A percentile compares a stretch with the other conserved stretches of the same genome.
Evolutionary conservation across 2,329 filamentous ascomycete genomes (phyloP).

Genomic region (Xylaria sp.): DNA sequence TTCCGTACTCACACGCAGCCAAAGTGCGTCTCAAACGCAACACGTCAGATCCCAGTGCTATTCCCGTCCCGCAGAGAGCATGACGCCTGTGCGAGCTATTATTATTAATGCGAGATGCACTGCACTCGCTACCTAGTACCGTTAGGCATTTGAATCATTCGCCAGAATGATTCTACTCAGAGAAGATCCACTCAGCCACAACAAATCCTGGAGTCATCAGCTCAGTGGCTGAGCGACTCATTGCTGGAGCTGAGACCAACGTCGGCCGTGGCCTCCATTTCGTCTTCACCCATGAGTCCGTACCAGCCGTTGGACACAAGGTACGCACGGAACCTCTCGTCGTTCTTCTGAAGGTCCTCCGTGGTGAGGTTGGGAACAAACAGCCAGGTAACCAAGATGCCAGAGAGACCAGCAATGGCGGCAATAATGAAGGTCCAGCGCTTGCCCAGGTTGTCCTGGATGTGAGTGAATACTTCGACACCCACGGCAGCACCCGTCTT

Average conservation of each 20-base stretch:
- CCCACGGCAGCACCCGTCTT: constrained; percentile 11
- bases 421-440: constrained; percentile 14
- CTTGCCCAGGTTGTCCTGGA: constrained; percentile 13
- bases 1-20: too few relatives aligned
- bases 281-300: constrained; percentile 9
- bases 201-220: not conserved
- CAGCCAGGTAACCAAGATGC: constrained; percentile 12
- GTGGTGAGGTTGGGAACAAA: constrained; percentile 10
- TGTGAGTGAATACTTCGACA: constrained; percentile 11
- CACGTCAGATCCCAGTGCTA: too few relatives aligned
- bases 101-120: too few relatives aligned
- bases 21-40: too few relatives aligned
- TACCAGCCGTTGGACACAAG: constrained; percentile 13
- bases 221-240: not conserved
- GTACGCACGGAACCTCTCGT: constrained; percentile 12
- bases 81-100: too few relatives aligned
- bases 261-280: constrained; percentile 3
- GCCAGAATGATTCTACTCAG: too few relatives aligned
- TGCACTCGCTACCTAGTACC: too few relatives aligned
- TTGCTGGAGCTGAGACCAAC: not conserved
- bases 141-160: too few relatives aligned
- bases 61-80: too few relatives aligned
- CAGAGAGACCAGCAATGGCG: constrained; percentile 11
- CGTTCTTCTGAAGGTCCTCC: constrained; percentile 11
- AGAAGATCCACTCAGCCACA: not conserved